Evolutionary conservation across 371 early-diverging fungal species (phyloP), one percentile per base, ranked within the genome.

Genomic region (Syncephalastrum racemosum): DNA sequence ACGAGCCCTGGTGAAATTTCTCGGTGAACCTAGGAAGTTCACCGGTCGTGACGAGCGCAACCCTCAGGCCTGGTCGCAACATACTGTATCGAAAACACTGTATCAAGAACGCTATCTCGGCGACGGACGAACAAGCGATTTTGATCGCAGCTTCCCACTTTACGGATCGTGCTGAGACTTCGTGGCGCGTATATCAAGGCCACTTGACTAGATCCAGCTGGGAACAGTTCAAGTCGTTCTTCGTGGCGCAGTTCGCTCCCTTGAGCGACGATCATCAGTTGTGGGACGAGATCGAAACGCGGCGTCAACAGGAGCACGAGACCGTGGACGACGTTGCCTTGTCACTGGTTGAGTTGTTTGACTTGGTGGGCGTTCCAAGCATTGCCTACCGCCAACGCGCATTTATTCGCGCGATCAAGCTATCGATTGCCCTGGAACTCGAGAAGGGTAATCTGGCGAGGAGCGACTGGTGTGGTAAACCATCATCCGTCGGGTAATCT

Each of bases 111-210:
- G n/a, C n/a, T n/a, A n/a, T n/a, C n/a, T n/a, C n/a, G n/a, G n/a
- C n/a, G n/a, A n/a, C n/a, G n/a, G 54, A 54, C 16, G 23, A 24
- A 23, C 20, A 10, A 4, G 39, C 46, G 3, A 14, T 54, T 4
- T 16, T 25, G 46, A 46, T 54, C 3, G 54, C 54, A 6, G n/a
- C 54, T 16, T 24, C 54, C 4, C 54, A 54, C 31, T 54, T 54
- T 10, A n/a, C 12, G 2, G 54, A 46, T 13, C 24, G 27, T 16
- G 45, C 54, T 3, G 45, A 19, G 2, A 23, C 25, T 20, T 54
- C 46, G 54, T 54, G 54, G 54, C 6, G 13, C 8, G 46, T 54
- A 1, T n/a, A n/a, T n/a, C n/a, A n/a, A n/a, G n/a, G n/a, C n/a
- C n/a, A n/a, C n/a, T n/a, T n/a, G n/a, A n/a, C n/a, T n/a, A n/a